These are phyloP conservation scores for Atkinsonella hypoxylon DNA, from an alignment of 2,329 filamentous ascomycete genomes.

Conservation along the genomic window DNA sequence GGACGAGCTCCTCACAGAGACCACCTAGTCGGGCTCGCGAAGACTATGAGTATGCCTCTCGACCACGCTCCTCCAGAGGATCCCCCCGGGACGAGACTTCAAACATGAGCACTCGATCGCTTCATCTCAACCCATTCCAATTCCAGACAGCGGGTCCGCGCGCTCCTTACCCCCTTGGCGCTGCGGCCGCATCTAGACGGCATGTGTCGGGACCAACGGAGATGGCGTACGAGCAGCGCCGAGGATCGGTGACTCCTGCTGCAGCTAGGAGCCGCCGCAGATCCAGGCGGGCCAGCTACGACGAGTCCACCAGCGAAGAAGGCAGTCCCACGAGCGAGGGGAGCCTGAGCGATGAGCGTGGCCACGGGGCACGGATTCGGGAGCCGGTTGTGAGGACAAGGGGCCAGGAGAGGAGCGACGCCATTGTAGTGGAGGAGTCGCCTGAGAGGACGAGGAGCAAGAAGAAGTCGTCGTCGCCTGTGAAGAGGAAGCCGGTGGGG, in stretches of 20 bases:
- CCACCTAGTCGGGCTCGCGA: constrained; percentile 21
- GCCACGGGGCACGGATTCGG: constrained; percentile 22
- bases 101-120: constrained; percentile 15
- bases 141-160: constrained; percentile 37
- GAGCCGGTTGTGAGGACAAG: constrained; percentile 10
- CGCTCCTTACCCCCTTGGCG: constrained; percentile 20
- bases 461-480: constrained; percentile 30
- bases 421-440: constrained; percentile 27
- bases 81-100: constrained; percentile 21
- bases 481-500: constrained; percentile 27
- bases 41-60: constrained; percentile 30
- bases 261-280: constrained; percentile 21
- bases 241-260: constrained; percentile 15
- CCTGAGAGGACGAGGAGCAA: constrained; percentile 22
- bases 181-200: constrained; percentile 23
- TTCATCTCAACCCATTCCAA: constrained; percentile 34
- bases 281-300: constrained; percentile 18
- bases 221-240: constrained; percentile 14
- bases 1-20: constrained; percentile 28
- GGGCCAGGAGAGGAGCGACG: constrained; percentile 19
- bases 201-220: constrained; percentile 24
- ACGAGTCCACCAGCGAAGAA: constrained; percentile 23
- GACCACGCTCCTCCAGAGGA: constrained; percentile 21
- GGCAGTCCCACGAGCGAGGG: constrained; percentile 23
- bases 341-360: constrained; percentile 25